A percentile compares a stretch with the other conserved stretches of the same genome.
These are phyloP conservation scores for Hypoxylon lienhwacheense DNA, from an alignment of 495 filamentous ascomycete genomes.

Conservation along the genomic window DNA sequence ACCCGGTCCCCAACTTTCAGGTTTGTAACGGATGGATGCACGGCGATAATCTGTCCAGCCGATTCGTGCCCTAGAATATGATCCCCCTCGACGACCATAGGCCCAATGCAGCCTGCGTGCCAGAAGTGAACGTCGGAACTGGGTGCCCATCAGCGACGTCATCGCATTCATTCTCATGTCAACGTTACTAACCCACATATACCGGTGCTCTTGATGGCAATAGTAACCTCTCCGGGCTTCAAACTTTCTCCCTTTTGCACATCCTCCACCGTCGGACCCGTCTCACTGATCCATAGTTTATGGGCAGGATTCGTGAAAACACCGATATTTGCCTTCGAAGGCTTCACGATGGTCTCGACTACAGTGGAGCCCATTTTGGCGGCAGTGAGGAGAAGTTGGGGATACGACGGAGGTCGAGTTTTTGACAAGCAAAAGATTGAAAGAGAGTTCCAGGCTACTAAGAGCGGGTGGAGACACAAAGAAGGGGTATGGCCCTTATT, in stretches of 20 bases:
- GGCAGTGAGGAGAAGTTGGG: not conserved
- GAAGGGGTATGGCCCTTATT: slow-evolving; percentile 24
- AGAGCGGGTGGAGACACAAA: slow-evolving; percentile 16
- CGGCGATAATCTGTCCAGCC: slow-evolving; percentile 78
- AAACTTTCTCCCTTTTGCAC: slow-evolving; percentile 70
- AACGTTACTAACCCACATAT: slow-evolving; percentile 75
- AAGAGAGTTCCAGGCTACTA: slow-evolving; percentile 17
- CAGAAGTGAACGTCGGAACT: slow-evolving; percentile 96
- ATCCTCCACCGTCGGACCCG: slow-evolving; percentile 72
- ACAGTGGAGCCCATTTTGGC: slow-evolving; percentile 36
- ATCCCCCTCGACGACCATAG: slow-evolving; percentile 85
- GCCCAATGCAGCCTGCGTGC: slow-evolving; percentile 89
- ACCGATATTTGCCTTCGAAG: slow-evolving; percentile 81
- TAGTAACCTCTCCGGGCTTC: slow-evolving; percentile 77
- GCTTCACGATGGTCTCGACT: slow-evolving; percentile 36
- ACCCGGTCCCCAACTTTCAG: slow-evolving; percentile 83
- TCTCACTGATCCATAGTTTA: slow-evolving; percentile 84
- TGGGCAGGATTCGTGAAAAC: slow-evolving; percentile 93
- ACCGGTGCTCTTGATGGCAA: slow-evolving; percentile 85
- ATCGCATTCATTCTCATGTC: slow-evolving; percentile 10
- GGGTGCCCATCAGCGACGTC: slow-evolving; percentile 30
- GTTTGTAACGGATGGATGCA: slow-evolving; percentile 73
- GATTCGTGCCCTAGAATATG: slow-evolving; percentile 95
- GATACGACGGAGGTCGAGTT: not conserved
- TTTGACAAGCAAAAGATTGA: not conserved